Evolutionary conservation across 2,329 filamentous ascomycete genomes (phyloP), one percentile per base, ranked within the genome.

Genomic region (Colletotrichum orbiculare): DNA sequence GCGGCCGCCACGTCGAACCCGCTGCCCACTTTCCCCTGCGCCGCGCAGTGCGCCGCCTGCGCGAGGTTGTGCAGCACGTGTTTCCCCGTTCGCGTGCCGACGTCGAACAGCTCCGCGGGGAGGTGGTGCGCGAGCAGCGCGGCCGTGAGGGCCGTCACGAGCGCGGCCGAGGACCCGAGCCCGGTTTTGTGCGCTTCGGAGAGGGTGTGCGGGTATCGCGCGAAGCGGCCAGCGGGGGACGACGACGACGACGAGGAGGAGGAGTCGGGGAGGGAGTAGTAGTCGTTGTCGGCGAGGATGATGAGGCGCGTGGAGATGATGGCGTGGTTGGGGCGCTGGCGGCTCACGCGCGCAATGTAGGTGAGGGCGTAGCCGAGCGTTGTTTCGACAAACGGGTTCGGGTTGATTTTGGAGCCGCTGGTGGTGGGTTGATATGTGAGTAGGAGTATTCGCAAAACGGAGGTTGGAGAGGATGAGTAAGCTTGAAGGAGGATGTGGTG

Each of bases 1-100:
- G 96, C 96, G 34, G 92, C 90, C 0, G 95, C 96, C 56, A 99
- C 91, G 75, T 99, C 96, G 76, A 99, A 99, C 17, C 96, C 96
- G 1, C 92, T 96, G 54, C 96, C 96, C 15, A 99, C 90, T 78
- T 99, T 99, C 96, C 96, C 96, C 80, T 99, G 96, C 0, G 96
- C 96, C 1, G 95, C 93, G 75, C 95, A 97, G 80, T 99, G 96
- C 4, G 93, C 91, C 1, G 92, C 92, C 81, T 99, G 96, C 0
- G 95, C 91, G 54, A 99, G 89, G 78, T 98, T 98, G 81, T 99
- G 96, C 58, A 97, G 85, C 54, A 85, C 86, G 35, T 82, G 81
- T 69, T 84, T 84, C 54, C 89, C 87, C 0, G 78, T 69, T 1
- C 83, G 79, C 50, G 84, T 82, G 52, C 77, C 48, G 57, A 94